Base-by-base conservation (phyloP, 805 yeast genomes). In the Kodamaea fukazawae region DNA sequence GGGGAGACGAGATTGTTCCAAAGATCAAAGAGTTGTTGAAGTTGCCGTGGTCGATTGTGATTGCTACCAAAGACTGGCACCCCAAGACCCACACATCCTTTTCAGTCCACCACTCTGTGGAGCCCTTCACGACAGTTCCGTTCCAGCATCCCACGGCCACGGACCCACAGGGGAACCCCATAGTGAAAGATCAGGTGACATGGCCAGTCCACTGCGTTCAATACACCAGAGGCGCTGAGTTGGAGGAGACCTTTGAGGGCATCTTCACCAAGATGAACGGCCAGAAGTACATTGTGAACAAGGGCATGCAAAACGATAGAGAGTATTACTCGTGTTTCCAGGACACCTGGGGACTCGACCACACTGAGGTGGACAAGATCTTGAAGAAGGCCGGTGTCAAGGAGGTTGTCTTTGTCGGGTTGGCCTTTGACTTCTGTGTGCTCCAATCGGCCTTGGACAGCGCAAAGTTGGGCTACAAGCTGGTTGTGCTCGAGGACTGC, bases 201-300 rank as follows among this genome's bases (percentile, higher is more conserved):
- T 90, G 97, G 97, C 97, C 98, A 0, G 90, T 77, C 40, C 98
- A 90, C 57, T 90, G 97, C 59, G 76, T 90, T 11, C 90, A 86
- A 53, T 70, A 72, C 37, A 70, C 89, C 0, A 35, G 47, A 4
- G 98, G 97, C 0, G 73, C 90, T 0, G 69, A 73, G 27, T 68
- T 85, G 25, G 85, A 86, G 4, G 47, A 59, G 0, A 76, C 66
- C 45, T 67, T 88, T 38, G 49, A 61, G 36, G 54, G 57, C 9
- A 52, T 49, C 1, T 60, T 78, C 39, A 53, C 46, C 42, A 50
- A 50, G 25, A 51, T 70, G 31, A 44, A 47, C 4, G 55, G 58
- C 8, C 23, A 20, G 8, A 49, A 65, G 10, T 41, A 56, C 1
- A 42, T 78, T 2, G 79, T 90, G 6, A 70, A 71, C 42, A 90